Evolutionary conservation across 2,329 filamentous ascomycete genomes (phyloP).

Genomic region (Aspergillus sp.): DNA sequence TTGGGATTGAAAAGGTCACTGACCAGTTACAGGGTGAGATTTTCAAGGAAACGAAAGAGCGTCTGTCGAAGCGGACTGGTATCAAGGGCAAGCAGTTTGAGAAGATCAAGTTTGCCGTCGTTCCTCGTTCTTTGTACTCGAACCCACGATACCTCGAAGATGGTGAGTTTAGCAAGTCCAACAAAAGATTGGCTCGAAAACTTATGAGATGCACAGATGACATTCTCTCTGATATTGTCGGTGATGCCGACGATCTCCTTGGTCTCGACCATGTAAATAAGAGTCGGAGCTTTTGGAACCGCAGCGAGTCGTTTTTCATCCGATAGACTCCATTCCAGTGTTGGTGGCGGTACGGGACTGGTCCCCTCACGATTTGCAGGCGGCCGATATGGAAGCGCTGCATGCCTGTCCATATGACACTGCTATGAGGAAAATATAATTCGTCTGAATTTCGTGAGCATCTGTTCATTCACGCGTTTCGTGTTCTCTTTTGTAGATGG

Average conservation of each 20-base stretch:
- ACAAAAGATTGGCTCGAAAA: not conserved
- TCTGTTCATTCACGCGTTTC: slow-evolving; percentile 4
- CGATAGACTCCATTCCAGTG: slow-evolving; percentile 39
- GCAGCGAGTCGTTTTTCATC: slow-evolving; percentile 65
- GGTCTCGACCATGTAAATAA: slow-evolving; percentile 65
- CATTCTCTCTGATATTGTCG: slow-evolving; percentile 57
- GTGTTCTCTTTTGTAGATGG: slow-evolving; percentile 4
- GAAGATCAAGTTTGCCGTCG: slow-evolving; percentile 93
- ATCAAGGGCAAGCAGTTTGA: slow-evolving; percentile 98
- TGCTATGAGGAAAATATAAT: not conserved
- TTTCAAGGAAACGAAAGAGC: slow-evolving; percentile 89
- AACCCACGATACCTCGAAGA: slow-evolving; percentile 83
- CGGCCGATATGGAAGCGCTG: slow-evolving; percentile 7
- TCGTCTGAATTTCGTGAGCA: not conserved
- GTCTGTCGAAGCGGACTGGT: slow-evolving; percentile 87
- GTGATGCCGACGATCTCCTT: slow-evolving; percentile 77
- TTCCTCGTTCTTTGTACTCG: slow-evolving; percentile 68
- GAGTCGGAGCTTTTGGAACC: slow-evolving; percentile 57
- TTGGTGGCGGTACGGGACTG: not conserved
- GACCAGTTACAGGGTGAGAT: slow-evolving; percentile 63
- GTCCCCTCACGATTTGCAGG: slow-evolving; percentile 6
- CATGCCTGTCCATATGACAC: not conserved
- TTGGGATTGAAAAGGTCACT: slow-evolving; percentile 5
- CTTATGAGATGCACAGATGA: slow-evolving; percentile 36
- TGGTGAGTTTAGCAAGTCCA: slow-evolving; percentile 57